These are phyloP conservation scores for Penicillium verrucosum DNA, from an alignment of 2,329 filamentous ascomycete genomes.

Conservation along the genomic window DNA sequence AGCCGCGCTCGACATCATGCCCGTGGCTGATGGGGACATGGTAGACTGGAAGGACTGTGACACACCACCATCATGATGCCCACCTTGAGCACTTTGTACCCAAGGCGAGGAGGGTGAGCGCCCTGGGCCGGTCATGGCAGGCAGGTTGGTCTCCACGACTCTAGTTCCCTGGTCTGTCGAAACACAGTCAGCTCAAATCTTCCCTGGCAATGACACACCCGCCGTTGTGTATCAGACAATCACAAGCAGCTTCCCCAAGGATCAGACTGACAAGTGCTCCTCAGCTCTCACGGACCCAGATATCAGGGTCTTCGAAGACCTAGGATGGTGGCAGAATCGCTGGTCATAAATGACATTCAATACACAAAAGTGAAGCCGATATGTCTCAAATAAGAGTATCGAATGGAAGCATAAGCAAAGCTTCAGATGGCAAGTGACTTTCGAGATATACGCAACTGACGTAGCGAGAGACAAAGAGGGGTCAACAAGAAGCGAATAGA, in stretches of 20 bases:
- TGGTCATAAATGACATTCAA: not conserved
- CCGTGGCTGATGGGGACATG: constrained; percentile 22
- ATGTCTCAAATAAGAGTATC: not conserved
- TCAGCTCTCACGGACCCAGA: not conserved
- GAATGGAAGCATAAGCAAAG: not conserved
- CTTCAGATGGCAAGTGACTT: not conserved
- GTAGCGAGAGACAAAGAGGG: constrained; percentile 11
- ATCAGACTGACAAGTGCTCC: not conserved
- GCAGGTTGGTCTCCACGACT: constrained; percentile 19
- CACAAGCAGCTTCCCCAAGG: not conserved
- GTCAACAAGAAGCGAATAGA: constrained; percentile 16
- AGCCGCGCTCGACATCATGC: constrained; percentile 14
- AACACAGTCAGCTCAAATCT: constrained; percentile 1
- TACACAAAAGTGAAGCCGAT: not conserved
- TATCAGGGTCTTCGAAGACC: not conserved
- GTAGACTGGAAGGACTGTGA: constrained; percentile 17
- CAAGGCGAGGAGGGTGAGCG: constrained; percentile 34
- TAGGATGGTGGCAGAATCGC: not conserved
- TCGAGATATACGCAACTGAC: constrained; percentile 1
- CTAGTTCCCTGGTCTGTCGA: not conserved
- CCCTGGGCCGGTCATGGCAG: constrained; percentile 34
- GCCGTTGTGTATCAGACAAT: not conserved
- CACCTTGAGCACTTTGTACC: constrained; percentile 26
- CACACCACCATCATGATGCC: constrained; percentile 15
- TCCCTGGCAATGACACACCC: not conserved